Evolutionary conservation across 2,329 filamentous ascomycete species (phyloP), one percentile per base, ranked within the genome.

Genomic region (Penicillium sp.): DNA sequence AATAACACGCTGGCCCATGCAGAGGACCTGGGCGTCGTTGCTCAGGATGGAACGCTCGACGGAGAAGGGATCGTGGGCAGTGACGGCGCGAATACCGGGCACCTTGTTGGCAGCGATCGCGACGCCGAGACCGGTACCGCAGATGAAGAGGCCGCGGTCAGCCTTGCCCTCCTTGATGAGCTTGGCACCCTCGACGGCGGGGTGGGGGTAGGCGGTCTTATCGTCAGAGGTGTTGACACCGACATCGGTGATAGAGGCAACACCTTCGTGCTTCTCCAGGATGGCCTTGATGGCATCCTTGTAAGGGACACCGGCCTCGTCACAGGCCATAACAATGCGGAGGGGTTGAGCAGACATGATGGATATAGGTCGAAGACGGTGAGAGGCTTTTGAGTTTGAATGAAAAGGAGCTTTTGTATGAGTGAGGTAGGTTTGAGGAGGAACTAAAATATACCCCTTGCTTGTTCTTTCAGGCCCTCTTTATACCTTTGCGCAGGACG

Each of bases 21-120:
- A 96, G 60, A 96, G 78, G 31, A 96, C 90, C 77, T 96, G 91
- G 3, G 90, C 90, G 72, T 96, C 88, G 74, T 96, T 96, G 78
- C 88, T 91, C 68, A 93, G 77, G 11, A 96, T 84, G 21, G 89
- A 87, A 49, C 90, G 79, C 81, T 96, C 91, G 6, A 96, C 90
- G 55, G 84, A 88, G 79, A 93, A 96, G 64, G 87, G 88, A 72
- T 96, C 91, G 73, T 96, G 91, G 1, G 91, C 91, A 5, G 91
- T 96, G 19, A 96, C 91, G n/a, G 91, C 91, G 24, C 91, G 82
- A 59, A 96, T 86, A 6, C 91, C 91, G 55, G 87, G 88, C 62
- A 96, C 86, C 75, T 96, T 96, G 82, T 96, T 96, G 64, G 91
- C 91, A n/a, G 85, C 79, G 71, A 96, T 96, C 66, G 91, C 91